phyloP scores from a whole-genome alignment of 139 green algal species.

The Picochlorum sp. region DNA sequence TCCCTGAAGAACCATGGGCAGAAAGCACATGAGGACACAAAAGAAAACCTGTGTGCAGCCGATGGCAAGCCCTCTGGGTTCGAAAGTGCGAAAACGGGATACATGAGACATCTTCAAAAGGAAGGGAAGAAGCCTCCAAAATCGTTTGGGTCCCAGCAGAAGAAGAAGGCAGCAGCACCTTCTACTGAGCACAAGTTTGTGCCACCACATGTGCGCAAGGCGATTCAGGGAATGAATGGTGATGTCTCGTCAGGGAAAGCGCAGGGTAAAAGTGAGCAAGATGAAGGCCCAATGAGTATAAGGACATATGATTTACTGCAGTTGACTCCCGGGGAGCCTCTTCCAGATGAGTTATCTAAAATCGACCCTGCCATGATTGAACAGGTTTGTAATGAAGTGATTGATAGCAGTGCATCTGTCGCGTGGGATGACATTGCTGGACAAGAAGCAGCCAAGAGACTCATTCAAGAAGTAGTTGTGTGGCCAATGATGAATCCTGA shows the following conservation, averaged over 20 bases:
- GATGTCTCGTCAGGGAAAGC: conserved; percentile 8
- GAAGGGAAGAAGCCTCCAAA: conserved; percentile 13
- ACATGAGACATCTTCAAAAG: conserved; percentile 13
- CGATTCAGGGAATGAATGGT: conserved; percentile 16
- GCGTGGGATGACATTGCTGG: conserved; percentile 68
- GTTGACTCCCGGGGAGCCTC: conserved; percentile 33
- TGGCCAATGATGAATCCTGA: conserved; percentile 92
- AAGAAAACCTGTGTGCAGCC: no score
- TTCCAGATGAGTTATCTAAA: conserved; percentile 50
- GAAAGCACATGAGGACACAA: no score
- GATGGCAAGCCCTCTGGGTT: conserved; percentile 9
- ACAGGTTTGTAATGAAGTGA: conserved; percentile 60
- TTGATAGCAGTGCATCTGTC: conserved; percentile 36
- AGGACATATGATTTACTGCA: conserved; percentile 10
- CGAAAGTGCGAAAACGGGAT: conserved; percentile 23
- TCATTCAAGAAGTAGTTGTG: conserved; percentile 92
- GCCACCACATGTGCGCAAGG: conserved; percentile 55
- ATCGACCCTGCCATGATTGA: conserved; percentile 61
- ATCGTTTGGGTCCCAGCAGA: background rate
- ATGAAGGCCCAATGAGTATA: background rate
- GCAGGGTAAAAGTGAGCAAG: conserved; percentile 12
- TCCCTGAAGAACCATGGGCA: no score
- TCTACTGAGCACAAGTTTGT: conserved; percentile 43
- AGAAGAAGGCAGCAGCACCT: background rate
- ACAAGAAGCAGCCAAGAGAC: conserved; percentile 66